Conservation (phyloP, 2,329 filamentous ascomycete genomes). For the Sporothrix euskadiensis region DNA sequence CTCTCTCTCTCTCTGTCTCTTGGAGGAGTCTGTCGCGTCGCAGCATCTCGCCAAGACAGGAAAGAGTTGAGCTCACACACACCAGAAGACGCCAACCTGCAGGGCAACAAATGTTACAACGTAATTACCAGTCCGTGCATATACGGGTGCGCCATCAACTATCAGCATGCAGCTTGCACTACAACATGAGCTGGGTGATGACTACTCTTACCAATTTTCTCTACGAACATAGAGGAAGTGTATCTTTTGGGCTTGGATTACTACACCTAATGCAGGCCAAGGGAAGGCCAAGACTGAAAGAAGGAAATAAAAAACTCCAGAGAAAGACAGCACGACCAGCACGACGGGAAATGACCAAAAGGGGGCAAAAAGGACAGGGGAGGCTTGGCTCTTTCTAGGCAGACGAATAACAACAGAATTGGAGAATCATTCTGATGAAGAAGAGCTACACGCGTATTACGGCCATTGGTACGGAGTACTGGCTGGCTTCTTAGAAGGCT, state of each 20-base stretch:
- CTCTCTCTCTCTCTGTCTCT: not conserved
- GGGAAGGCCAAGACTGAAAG: conserved; percentile 1
- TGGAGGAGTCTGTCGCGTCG: not conserved
- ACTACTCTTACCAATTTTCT: not conserved
- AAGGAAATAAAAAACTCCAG: not conserved
- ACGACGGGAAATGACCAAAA: not conserved
- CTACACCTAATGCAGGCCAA: not conserved
- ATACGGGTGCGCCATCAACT: too few species aligned
- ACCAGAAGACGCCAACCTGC: not conserved
- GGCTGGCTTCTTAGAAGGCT: not conserved
- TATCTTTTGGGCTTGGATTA: not conserved
- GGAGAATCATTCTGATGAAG: not conserved
- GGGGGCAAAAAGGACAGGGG: not conserved
- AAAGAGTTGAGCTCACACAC: not conserved
- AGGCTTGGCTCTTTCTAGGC: not conserved
- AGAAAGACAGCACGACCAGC: not conserved
- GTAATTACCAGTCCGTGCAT: not conserved
- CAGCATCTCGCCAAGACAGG: not conserved
- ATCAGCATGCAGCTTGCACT: too few species aligned
- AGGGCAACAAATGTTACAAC: not conserved
- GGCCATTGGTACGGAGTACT: not conserved
- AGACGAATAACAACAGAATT: not conserved
- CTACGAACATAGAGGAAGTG: too few species aligned
- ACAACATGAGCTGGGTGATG: not conserved
- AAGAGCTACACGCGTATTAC: not conserved